phyloP scores from a whole-genome alignment of 2,329 filamentous ascomycete genomes.

The Sclerotinia borealis region DNA sequence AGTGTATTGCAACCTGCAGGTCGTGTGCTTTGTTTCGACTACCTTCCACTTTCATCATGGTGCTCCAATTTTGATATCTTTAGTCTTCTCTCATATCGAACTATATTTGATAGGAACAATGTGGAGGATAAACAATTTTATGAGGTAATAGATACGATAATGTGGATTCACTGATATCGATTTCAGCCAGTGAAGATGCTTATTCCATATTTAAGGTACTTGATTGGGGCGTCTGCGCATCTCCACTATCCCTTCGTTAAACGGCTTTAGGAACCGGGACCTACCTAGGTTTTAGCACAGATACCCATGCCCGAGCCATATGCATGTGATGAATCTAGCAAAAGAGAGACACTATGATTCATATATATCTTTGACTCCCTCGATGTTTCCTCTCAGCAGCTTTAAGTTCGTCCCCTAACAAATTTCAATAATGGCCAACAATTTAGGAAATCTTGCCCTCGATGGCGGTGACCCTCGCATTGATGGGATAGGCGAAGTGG shows the following conservation, averaged over 20 bases:
- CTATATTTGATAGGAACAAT: neutral
- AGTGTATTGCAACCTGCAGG: neutral
- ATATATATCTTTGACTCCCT: neutral
- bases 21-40: neutral
- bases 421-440: slow-evolving; percentile 5
- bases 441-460: slow-evolving; percentile 8
- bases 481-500: slow-evolving; percentile 1
- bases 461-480: slow-evolving; percentile 13
- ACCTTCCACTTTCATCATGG: neutral
- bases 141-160: neutral
- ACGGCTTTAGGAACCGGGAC: neutral
- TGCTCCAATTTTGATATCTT: neutral
- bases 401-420: neutral
- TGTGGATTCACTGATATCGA: neutral
- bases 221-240: neutral
- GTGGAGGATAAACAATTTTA: neutral
- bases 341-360: neutral
- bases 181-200: neutral
- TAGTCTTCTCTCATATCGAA: neutral
- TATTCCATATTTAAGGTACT: neutral
- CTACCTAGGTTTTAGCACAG: neutral
- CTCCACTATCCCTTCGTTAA: neutral
- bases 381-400: neutral
- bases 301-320: neutral
- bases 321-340: neutral